Evolutionary conservation across 495 filamentous ascomycete genomes (phyloP).

Genomic region (Monascus purpureus): DNA sequence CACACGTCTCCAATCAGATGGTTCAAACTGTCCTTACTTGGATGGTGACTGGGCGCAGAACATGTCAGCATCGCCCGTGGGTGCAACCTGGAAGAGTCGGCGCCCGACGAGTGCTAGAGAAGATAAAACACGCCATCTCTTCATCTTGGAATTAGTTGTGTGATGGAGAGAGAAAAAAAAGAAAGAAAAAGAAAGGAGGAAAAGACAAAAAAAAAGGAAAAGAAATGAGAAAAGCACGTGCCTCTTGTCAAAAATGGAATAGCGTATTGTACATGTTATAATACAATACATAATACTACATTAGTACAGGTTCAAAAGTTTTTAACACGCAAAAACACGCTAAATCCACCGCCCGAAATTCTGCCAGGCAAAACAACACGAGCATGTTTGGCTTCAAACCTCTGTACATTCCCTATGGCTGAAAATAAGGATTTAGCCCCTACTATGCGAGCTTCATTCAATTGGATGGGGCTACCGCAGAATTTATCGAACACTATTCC

Average conservation of each 20-base stretch:
- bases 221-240: not conserved
- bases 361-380: too few species aligned
- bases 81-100: not conserved
- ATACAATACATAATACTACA: too few species aligned
- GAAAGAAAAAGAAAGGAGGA: constrained; percentile 1
- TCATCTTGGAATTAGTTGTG: constrained; percentile 14
- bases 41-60: constrained; percentile 10
- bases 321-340: too few species aligned
- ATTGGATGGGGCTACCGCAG: too few species aligned
- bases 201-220: not conserved
- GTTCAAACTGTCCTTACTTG: constrained; percentile 10
- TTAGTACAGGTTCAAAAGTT: too few species aligned
- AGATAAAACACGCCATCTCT: constrained; percentile 7
- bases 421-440: too few species aligned
- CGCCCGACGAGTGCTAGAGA: constrained; percentile 4
- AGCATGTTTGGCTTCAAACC: too few species aligned
- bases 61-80: constrained; percentile 10
- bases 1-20: constrained; percentile 10
- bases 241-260: not conserved
- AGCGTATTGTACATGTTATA: too few species aligned
- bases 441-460: too few species aligned
- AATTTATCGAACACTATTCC: too few species aligned
- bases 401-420: too few species aligned
- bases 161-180: constrained; percentile 4
- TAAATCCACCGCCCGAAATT: too few species aligned